Percentiles rank a stretch among this genome's conserved stretches.
Evolutionary conservation across 805 yeast species (phyloP).

Genomic region (Sugiyamaella mastotermitis): DNA sequence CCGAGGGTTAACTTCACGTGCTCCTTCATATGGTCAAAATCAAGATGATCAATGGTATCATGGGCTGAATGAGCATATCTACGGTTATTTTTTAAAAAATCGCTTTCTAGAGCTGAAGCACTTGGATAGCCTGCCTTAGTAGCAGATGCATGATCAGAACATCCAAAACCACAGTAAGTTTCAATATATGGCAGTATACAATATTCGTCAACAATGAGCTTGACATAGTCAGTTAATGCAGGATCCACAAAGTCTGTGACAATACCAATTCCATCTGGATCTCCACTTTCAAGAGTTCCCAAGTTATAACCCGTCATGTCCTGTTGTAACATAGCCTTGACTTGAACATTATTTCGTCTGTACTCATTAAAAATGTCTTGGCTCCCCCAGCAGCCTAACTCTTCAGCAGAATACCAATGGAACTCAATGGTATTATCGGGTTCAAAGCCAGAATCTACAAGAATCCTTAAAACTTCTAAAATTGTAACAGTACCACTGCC

Average conservation of each 20-base stretch:
- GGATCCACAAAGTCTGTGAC: slow-evolving; percentile 62
- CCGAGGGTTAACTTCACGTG: slow-evolving; percentile 76
- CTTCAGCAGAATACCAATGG: slow-evolving; percentile 95
- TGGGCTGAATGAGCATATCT: slow-evolving; percentile 68
- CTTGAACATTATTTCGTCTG: slow-evolving; percentile 40
- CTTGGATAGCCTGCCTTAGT: slow-evolving; percentile 77
- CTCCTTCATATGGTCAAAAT: slow-evolving; percentile 71
- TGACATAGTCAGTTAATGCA: slow-evolving; percentile 52
- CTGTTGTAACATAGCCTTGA: slow-evolving; percentile 84
- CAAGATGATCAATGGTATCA: slow-evolving; percentile 78
- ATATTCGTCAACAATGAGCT: slow-evolving; percentile 55
- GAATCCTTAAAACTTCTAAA: slow-evolving; percentile 65
- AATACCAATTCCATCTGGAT: slow-evolving; percentile 69
- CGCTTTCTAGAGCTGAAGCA: slow-evolving; percentile 75
- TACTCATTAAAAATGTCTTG: slow-evolving; percentile 65
- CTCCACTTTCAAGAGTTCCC: slow-evolving; percentile 42
- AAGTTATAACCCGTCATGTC: slow-evolving; percentile 86
- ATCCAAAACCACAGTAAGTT: slow-evolving; percentile 83
- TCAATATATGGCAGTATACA: slow-evolving; percentile 65
- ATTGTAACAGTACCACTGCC: slow-evolving; percentile 82
- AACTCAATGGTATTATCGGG: slow-evolving; percentile 79
- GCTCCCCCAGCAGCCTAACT: slow-evolving; percentile 85
- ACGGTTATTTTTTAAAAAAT: slow-evolving; percentile 55
- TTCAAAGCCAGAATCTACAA: slow-evolving; percentile 39
- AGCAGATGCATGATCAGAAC: slow-evolving; percentile 91